phyloP scores from a whole-genome alignment of 2,329 filamentous ascomycete genomes.

The Thelonectria rubi region DNA sequence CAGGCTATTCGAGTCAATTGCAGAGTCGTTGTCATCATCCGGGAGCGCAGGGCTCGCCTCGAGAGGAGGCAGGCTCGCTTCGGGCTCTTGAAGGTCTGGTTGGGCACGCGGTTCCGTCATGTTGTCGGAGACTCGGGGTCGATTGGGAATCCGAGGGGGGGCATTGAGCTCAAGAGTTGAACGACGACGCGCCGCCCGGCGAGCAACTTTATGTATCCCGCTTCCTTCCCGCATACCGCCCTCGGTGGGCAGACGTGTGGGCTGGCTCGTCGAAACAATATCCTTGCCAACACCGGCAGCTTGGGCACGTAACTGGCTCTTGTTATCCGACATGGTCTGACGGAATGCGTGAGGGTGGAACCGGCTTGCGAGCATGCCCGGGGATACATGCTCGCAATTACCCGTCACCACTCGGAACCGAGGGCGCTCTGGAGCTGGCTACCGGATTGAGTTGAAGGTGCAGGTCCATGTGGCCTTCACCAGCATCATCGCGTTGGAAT shows the following conservation, averaged over 20 bases:
- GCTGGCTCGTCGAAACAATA: background rate
- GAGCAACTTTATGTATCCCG: background rate
- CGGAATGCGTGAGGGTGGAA: background rate
- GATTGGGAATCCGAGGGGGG: background rate
- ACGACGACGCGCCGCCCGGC: background rate
- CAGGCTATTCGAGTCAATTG: constrained; percentile 25
- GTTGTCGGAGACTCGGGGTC: background rate
- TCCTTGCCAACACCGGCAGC: background rate
- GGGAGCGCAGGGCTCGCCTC: background rate
- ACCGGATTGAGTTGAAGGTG: background rate
- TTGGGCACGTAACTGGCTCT: background rate
- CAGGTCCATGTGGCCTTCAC: background rate
- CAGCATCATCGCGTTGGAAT: background rate
- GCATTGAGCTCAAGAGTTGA: background rate
- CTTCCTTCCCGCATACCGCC: background rate
- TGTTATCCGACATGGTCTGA: background rate
- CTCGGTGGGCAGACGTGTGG: background rate
- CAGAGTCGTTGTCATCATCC: constrained; percentile 6
- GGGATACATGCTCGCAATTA: background rate
- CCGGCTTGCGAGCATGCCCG: background rate
- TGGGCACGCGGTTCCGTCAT: background rate
- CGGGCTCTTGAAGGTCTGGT: background rate
- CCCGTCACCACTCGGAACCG: background rate
- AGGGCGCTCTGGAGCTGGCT: background rate
- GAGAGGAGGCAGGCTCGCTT: background rate